Conservation (phyloP, 768 basidiomycete species). For the Suillus subaureus region DNA sequence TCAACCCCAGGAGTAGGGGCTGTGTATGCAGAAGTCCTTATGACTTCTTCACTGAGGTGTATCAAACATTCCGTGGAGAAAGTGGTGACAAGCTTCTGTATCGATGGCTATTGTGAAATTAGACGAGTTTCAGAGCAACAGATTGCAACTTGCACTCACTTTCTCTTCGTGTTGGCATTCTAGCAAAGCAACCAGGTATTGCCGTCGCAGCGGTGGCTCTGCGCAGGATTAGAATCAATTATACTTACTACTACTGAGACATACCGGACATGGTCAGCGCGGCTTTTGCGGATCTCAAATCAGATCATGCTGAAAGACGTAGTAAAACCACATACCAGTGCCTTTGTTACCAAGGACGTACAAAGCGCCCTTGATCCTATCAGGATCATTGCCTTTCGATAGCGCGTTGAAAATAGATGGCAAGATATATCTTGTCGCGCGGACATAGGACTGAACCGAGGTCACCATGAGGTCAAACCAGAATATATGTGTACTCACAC, state of each 20-base stretch:
- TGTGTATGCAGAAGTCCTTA: slow-evolving; percentile 62
- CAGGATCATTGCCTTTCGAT: slow-evolving; percentile 78
- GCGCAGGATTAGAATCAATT: slow-evolving; percentile 15
- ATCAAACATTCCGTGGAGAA: slow-evolving; percentile 64
- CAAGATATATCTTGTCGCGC: slow-evolving; percentile 68
- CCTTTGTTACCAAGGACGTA: slow-evolving; percentile 79
- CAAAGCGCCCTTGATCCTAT: slow-evolving; percentile 93
- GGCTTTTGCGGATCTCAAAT: slow-evolving; percentile 38
- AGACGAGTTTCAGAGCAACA: not conserved
- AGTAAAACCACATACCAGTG: slow-evolving; percentile 46
- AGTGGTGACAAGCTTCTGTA: slow-evolving; percentile 65
- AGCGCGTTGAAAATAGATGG: slow-evolving; percentile 64
- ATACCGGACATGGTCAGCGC: slow-evolving; percentile 70
- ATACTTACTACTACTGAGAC: slow-evolving; percentile 22
- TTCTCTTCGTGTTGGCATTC: slow-evolving; percentile 88
- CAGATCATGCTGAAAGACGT: not conserved
- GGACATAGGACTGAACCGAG: slow-evolving; percentile 58
- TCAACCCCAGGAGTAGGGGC: slow-evolving; percentile 51
- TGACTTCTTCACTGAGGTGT: slow-evolving; percentile 64
- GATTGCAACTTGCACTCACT: slow-evolving; percentile 38
- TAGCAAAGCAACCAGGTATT: slow-evolving; percentile 63
- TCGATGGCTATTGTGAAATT: slow-evolving; percentile 55
- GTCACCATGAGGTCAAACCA: slow-evolving; percentile 13
- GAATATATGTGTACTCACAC: slow-evolving; percentile 44
- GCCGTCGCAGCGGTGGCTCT: slow-evolving; percentile 61